A percentile compares a stretch with the other conserved stretches of the same genome.
phyloP scores from a whole-genome alignment of 192 early-diverging fungal species.

The Funneliformis geosporum region DNA sequence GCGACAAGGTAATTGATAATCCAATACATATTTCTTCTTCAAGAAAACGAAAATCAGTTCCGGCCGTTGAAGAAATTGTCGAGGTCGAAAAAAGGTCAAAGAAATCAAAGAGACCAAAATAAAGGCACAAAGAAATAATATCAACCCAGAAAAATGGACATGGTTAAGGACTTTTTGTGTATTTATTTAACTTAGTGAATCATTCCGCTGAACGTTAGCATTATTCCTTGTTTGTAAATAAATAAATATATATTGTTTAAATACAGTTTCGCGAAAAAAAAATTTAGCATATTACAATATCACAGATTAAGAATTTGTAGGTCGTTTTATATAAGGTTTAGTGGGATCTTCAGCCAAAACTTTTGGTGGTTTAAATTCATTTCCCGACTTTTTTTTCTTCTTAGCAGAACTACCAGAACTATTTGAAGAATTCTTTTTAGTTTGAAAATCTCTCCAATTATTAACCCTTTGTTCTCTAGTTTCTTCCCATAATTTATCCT shows the following conservation, averaged over 20 bases:
- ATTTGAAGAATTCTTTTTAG: slow-evolving; percentile 42
- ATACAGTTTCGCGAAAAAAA: too few species aligned
- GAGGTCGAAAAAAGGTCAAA: not conserved
- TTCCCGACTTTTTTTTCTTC: slow-evolving; percentile 52
- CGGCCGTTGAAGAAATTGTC: not conserved
- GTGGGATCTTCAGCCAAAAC: slow-evolving; percentile 40
- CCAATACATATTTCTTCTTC: not conserved
- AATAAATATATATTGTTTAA: too few species aligned
- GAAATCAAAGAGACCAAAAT: not conserved
- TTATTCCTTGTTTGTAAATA: too few species aligned
- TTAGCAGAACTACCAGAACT: slow-evolving; percentile 42
- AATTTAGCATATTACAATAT: not conserved
- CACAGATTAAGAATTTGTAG: slow-evolving; percentile 36
- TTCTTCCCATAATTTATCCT: slow-evolving; percentile 60
- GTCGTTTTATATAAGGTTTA: slow-evolving; percentile 41
- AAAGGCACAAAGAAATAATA: not conserved
- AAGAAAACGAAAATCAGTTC: not conserved
- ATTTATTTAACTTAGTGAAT: too few species aligned
- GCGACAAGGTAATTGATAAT: not conserved
- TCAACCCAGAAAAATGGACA: too few species aligned
- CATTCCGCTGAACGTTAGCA: too few species aligned
- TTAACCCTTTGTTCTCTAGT: slow-evolving; percentile 57
- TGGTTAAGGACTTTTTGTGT: too few species aligned
- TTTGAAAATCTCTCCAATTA: slow-evolving; percentile 63
- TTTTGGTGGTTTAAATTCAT: slow-evolving; percentile 41